Percentiles rank a stretch among this genome's conserved stretches.
These are phyloP conservation scores for Metschnikowia lunata DNA, from an alignment of 805 yeast genomes.

Conservation along the genomic window DNA sequence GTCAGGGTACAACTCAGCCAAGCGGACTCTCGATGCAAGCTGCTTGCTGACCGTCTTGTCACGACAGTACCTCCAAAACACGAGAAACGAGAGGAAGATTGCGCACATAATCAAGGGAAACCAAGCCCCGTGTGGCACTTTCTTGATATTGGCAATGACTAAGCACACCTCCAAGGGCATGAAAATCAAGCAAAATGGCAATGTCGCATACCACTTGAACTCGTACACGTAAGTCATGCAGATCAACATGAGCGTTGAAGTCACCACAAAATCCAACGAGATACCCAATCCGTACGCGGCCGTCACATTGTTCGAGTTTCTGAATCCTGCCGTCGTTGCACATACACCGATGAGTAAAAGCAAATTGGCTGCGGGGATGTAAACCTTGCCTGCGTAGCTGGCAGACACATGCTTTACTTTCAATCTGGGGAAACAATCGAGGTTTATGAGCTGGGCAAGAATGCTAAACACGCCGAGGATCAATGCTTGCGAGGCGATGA, in stretches of 20 bases:
- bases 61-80: slow-evolving; percentile 48
- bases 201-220: slow-evolving; percentile 29
- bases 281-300: slow-evolving; percentile 62
- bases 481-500: slow-evolving; percentile 59
- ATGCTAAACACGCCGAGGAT: slow-evolving; percentile 54
- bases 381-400: slow-evolving; percentile 46
- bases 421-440: slow-evolving; percentile 52
- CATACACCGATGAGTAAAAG: slow-evolving; percentile 49
- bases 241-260: slow-evolving; percentile 43
- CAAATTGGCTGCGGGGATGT: slow-evolving; percentile 48
- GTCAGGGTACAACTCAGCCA: slow-evolving; percentile 34
- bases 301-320: slow-evolving; percentile 46
- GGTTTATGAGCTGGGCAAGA: slow-evolving; percentile 46
- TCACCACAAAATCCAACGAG: slow-evolving; percentile 50
- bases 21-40: slow-evolving; percentile 26
- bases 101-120: slow-evolving; percentile 48
- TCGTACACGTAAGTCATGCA: slow-evolving; percentile 45
- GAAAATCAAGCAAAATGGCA: slow-evolving; percentile 35
- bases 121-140: slow-evolving; percentile 61
- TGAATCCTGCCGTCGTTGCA: slow-evolving; percentile 49
- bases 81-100: slow-evolving; percentile 33
- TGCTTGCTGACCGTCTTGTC: slow-evolving; percentile 38
- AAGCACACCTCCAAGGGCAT: slow-evolving; percentile 45
- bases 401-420: slow-evolving; percentile 43
- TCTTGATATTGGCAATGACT: slow-evolving; percentile 46